Evolutionary conservation across 2,329 filamentous ascomycete species (phyloP).

Genomic region (Pseudocercospora macadamiae): DNA sequence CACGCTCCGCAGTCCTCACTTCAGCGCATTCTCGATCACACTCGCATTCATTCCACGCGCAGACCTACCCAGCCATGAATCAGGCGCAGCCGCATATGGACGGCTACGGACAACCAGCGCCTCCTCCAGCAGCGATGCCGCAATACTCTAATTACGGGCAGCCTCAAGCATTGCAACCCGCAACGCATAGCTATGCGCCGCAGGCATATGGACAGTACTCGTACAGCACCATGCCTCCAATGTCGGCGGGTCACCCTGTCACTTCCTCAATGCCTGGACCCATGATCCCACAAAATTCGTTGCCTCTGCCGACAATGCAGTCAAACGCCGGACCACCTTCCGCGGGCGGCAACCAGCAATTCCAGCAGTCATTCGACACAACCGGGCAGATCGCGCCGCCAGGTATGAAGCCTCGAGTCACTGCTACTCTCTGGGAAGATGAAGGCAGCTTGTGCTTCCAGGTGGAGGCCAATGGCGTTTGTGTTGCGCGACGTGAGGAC

Average conservation of each 20-base stretch:
- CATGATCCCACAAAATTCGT: constrained; percentile 73
- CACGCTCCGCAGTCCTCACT: constrained; percentile 57
- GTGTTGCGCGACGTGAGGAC: constrained; percentile 91
- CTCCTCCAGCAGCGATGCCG: constrained; percentile 71
- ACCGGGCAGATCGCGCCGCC: constrained; percentile 92
- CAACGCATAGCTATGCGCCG: constrained; percentile 56
- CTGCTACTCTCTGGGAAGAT: constrained; percentile 96
- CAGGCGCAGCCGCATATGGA: constrained; percentile 81
- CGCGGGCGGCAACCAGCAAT: constrained; percentile 24
- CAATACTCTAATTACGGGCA: constrained; percentile 72
- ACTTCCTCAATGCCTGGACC: constrained; percentile 69
- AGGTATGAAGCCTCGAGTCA: constrained; percentile 94
- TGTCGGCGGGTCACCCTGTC: constrained; percentile 68
- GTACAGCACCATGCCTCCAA: constrained; percentile 82
- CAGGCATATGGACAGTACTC: constrained; percentile 71
- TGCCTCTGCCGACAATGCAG: constrained; percentile 52
- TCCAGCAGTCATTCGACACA: constrained; percentile 66
- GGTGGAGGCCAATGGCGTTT: constrained; percentile 93
- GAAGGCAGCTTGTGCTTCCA: constrained; percentile 98
- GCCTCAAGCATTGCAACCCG: constrained; percentile 60
- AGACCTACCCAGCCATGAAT: constrained; percentile 69
- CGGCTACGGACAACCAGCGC: constrained; percentile 64
- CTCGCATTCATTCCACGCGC: constrained; percentile 21
- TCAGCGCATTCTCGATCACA: constrained; percentile 16
- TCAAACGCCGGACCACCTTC: constrained; percentile 29